Evolutionary conservation across 495 filamentous ascomycete genomes (phyloP), one percentile per base, ranked within the genome.

Genomic region (Aspergillus conjunctus): DNA sequence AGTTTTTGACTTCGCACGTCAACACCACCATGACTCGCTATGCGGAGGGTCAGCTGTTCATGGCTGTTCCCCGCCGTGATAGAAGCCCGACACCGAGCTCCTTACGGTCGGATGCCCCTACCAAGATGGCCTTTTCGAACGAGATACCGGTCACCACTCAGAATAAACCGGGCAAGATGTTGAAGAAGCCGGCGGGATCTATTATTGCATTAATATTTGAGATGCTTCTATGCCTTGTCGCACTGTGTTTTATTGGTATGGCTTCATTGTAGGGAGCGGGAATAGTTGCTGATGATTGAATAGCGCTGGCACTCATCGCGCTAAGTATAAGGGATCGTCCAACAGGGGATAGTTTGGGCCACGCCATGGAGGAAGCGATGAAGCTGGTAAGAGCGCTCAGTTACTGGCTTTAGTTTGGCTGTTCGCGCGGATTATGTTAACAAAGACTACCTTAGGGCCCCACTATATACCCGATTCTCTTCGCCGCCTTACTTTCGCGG

Each of bases 171-270:
- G 58, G 51, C 1, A 39, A 10, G n/a, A 26, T 10, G 7, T 20
- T 60, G 31, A 60, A 22, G 31, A 48, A 60, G 20, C 58, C 58
- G 5, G 58, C 51, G n/a, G 58, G 58, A 10, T 60, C 58, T 2
- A 54, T 60, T 41, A 11, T 60, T 30, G 41, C 58, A 2, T 51
- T 60, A 21, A 18, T 54, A 0, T 54, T 60, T 7, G 58, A 60
- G 17, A 30, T 15, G 0, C 49, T 60, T n/a, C 51, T 60, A 12
- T 60, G 58, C 21, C 0, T 60, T 15, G 51, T 60, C 12, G 51
- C 58, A 1, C 34, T 60, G 31, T 60, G 58, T n/a, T 60, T 60
- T 43, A 54, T 60, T 14, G 58, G 58, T 60, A 49, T 15, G 33
- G 32, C 2, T 37, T 0, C 3, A 11, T 1, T 49, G 26, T 12